Base-by-base conservation (phyloP, 1,284 basidiomycete genomes). In the Neonothopanus nambi region DNA sequence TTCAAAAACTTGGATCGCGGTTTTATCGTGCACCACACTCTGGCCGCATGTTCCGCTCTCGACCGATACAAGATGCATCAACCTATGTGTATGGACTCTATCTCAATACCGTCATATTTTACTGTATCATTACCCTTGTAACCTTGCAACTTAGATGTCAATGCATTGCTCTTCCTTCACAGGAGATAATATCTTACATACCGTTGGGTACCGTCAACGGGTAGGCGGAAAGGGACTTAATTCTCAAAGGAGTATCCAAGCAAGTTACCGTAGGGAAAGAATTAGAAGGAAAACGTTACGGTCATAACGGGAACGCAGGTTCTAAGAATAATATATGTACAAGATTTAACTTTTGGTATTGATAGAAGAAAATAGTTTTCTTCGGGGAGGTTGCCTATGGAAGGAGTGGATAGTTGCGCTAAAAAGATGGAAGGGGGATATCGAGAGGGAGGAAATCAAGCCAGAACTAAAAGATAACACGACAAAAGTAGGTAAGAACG, bases 381-480 rank as follows among this genome's bases (percentile, higher is more conserved):
- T 13, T 33, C 26, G 26, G 13, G n/a, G 30, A 33, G 30, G 30
- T 33, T 33, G 30, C 30, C 30, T 33, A 33, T 33, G 30, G 17
- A 42, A 23, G 41, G 26, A 23, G 26, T 15, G 18, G 5, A 42
- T 20, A 21, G 41, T 5, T 5, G 2, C 13, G 28, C 5, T 20
- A 48, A 36, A 28, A 24, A 56, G 37, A 13, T 44, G 7, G 41
- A 52, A 44, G 12, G 46, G 26, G 30, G 12, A 38, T 26, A 39
- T 11, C 17, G 38, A 53, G 46, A 52, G 59, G 57, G 47, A 54
- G 17, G 39, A 35, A 49, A 47, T 46, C 48, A 46, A 28, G 20
- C 28, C 6, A 46, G 17, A 33, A 33, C 23, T 30, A 28, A 11
- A 43, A 13, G 17, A 36, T 30, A 21, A 45, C 7, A 40, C 6